These are phyloP conservation scores for Stylonectria norvegica DNA, from an alignment of 2,329 filamentous ascomycete genomes.

Conservation along the genomic window DNA sequence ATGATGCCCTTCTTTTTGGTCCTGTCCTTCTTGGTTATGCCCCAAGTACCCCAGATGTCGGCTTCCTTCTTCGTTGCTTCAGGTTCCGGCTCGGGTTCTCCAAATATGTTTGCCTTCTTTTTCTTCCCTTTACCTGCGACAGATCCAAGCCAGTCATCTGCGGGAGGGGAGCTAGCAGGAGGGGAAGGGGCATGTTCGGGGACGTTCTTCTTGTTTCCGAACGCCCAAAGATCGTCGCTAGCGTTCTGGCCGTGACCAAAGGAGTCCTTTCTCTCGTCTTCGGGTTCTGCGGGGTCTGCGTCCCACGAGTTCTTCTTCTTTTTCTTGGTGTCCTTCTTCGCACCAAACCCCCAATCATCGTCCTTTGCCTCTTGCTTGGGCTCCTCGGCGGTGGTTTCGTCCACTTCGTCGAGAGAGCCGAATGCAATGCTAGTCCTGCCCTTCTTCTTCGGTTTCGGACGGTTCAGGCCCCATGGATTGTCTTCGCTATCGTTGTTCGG, in stretches of 20 bases:
- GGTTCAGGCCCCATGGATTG: slow-evolving; percentile 49
- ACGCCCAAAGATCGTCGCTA: slow-evolving; percentile 34
- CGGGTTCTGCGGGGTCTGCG: slow-evolving; percentile 18
- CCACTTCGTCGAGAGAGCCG: slow-evolving; percentile 41
- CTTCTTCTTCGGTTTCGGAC: slow-evolving; percentile 52
- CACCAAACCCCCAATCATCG: slow-evolving; percentile 31
- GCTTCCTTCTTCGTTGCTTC: slow-evolving; percentile 29
- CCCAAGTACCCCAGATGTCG: slow-evolving; percentile 32
- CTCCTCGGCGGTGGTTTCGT: slow-evolving; percentile 33
- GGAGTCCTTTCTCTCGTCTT: slow-evolving; percentile 33
- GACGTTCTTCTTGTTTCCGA: slow-evolving; percentile 33
- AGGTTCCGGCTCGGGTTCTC: slow-evolving; percentile 20
- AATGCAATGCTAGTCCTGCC: slow-evolving; percentile 45
- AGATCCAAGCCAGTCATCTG: slow-evolving; percentile 19
- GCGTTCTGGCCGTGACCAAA: slow-evolving; percentile 12
- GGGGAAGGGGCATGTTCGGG: slow-evolving; percentile 18
- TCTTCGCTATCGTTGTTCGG: slow-evolving; percentile 26
- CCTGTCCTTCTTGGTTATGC: slow-evolving; percentile 31
- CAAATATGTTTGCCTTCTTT: slow-evolving; percentile 21
- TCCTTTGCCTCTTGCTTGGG: slow-evolving; percentile 34
- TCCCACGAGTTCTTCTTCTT: slow-evolving; percentile 40
- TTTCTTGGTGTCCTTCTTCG: slow-evolving; percentile 42
- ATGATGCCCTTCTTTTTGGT: slow-evolving; percentile 32
- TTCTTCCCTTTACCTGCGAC: slow-evolving; percentile 40
- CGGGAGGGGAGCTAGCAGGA: slow-evolving; percentile 3